A percentile compares a stretch with the other conserved stretches of the same genome.
Evolutionary conservation across 2,329 filamentous ascomycete genomes (phyloP).

Genomic region (Aspergillus hiratsukae): DNA sequence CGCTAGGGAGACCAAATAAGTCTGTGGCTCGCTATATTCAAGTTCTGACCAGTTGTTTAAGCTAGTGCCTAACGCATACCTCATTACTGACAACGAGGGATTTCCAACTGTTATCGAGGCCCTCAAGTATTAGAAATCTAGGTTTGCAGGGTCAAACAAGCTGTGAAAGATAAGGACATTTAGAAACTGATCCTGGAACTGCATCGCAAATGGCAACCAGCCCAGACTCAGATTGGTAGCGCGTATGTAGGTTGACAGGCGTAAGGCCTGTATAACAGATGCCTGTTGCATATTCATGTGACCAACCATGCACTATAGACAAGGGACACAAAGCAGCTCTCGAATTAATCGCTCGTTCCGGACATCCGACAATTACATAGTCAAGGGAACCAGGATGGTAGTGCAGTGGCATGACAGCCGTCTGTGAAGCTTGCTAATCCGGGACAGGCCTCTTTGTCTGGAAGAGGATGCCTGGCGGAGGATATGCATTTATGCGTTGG

Average conservation of each 20-base stretch:
- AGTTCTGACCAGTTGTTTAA: background rate
- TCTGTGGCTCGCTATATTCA: background rate
- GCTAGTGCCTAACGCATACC: background rate
- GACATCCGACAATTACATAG: background rate
- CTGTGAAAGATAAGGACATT: background rate
- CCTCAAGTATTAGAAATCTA: background rate
- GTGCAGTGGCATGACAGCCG: background rate
- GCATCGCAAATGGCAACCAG: background rate
- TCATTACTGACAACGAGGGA: background rate
- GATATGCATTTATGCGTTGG: background rate
- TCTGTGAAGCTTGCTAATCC: too few species aligned
- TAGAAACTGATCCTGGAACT: background rate
- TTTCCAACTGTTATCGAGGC: background rate
- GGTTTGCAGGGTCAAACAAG: background rate
- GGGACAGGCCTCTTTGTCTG: background rate
- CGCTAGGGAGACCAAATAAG: background rate
- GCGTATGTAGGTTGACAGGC: background rate
- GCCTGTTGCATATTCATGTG: background rate
- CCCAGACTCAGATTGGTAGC: background rate
- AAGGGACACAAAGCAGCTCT: background rate
- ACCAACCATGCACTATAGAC: background rate
- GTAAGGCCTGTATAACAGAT: background rate
- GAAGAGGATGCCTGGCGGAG: background rate
- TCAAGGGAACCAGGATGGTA: background rate
- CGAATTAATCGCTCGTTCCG: background rate